phyloP scores from a whole-genome alignment of 75 land plant species.

The Pinus taeda region DNA sequence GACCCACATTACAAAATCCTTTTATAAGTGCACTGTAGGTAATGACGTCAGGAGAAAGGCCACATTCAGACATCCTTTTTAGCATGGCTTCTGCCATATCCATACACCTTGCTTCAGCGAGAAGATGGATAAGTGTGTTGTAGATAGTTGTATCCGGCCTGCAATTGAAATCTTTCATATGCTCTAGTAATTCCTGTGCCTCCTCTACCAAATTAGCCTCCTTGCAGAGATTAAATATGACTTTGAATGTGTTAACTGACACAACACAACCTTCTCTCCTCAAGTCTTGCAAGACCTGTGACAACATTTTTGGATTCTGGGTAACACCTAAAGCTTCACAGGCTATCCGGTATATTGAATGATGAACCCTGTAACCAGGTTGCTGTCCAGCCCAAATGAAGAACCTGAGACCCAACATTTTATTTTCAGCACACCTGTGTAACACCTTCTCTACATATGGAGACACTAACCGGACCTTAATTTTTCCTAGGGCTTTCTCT shows the following conservation, averaged over 20 bases:
- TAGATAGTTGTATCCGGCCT: slow-evolving; percentile 36
- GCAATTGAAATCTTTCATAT: slow-evolving; percentile 36
- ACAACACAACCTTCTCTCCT: slow-evolving; percentile 22
- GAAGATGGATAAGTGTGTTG: slow-evolving; percentile 48
- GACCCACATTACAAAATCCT: slow-evolving; percentile 36
- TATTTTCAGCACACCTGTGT: slow-evolving; percentile 8
- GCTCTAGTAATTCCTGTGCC: slow-evolving; percentile 31
- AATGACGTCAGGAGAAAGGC: slow-evolving; percentile 49
- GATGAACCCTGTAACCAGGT: slow-evolving; percentile 25
- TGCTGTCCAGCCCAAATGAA: slow-evolving; percentile 65
- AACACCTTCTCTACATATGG: slow-evolving; percentile 22
- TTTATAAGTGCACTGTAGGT: slow-evolving; percentile 45
- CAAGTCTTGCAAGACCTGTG: slow-evolving; percentile 26
- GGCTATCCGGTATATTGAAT: slow-evolving; percentile 23
- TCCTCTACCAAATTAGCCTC: slow-evolving; percentile 36
- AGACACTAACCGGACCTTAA: slow-evolving; percentile 21
- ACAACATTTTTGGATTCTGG: slow-evolving; percentile 12
- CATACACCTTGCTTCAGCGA: slow-evolving; percentile 23
- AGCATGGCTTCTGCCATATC: slow-evolving; percentile 23
- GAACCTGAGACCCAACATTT: slow-evolving; percentile 41
- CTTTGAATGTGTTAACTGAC: slow-evolving; percentile 33
- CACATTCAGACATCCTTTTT: slow-evolving; percentile 43
- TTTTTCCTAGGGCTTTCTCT: slow-evolving; percentile 29
- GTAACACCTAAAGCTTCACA: slow-evolving; percentile 23
- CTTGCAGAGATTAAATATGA: slow-evolving; percentile 39